Base-by-base conservation (phyloP, 2,329 filamentous ascomycete genomes). In the Fusarium newnesense region DNA sequence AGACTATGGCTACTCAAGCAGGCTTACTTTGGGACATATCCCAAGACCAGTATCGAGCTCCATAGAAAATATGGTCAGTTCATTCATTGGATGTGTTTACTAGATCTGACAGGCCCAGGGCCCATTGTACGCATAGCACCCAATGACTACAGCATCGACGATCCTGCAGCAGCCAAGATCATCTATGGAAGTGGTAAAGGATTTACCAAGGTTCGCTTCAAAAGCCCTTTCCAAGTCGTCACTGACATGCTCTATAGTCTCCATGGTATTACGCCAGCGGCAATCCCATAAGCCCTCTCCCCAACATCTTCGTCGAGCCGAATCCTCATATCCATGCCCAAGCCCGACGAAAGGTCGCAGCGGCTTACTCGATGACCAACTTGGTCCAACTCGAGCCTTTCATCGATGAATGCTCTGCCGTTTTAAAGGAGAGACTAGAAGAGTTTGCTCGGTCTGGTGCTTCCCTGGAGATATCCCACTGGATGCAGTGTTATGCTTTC, bases 11-110 rank as follows among this genome's bases (percentile, higher is more conserved):
- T 44, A 2, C 39, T 57, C 2, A 57, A 46, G 4, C 2, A 57
- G 28, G 28, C 1, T 5, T 46, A 44, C 12, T 46, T 7, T 34
- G 54, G 54, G 12, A 46, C 28, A 7, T 57, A 57, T 9, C 39
- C 54, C 2, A 32, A 34, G 21, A n/a, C 54, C 12, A 44, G 28
- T 16, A 32, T 57, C 30, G 39, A 46, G 2, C 39, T 57, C 1
- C 54, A 46, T 5, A 57, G 4, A 2, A 34, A 46, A n/a, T 13
- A 57, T 18, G 54, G 54, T 44, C 1, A 21, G 9, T 44, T 4
- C 0, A 4, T 19, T 4, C 2, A 4, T 24, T 3, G 1, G 0
- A 5, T 9, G 0, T 5, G 7, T 6, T 10, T 10, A 42, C 19
- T 30, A 6, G 15, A 30, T 6, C 36, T 56, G 11, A 56, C 26